Conservation (phyloP, 2,329 filamentous ascomycete species). For the Ciborinia camelliae region DNA sequence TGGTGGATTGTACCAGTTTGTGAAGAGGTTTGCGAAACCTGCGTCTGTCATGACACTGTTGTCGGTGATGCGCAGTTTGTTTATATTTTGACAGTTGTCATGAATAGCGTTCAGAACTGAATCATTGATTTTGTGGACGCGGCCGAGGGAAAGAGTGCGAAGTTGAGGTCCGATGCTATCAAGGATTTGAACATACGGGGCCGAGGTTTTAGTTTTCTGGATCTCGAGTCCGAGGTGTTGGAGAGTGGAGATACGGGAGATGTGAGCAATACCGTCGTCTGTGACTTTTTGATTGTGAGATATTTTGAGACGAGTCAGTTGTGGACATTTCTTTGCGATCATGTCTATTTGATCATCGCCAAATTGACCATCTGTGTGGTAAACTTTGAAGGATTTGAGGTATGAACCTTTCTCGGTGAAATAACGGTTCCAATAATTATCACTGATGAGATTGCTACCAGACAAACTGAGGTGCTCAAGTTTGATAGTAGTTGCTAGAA, state of each 20-base stretch:
- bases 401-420: slow-evolving; percentile 62
- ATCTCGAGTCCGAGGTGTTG: slow-evolving; percentile 74
- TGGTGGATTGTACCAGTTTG: slow-evolving; percentile 68
- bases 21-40: slow-evolving; percentile 71
- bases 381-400: slow-evolving; percentile 70
- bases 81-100: slow-evolving; percentile 61
- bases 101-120: slow-evolving; percentile 68
- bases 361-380: slow-evolving; percentile 80
- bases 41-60: slow-evolving; percentile 73
- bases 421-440: slow-evolving; percentile 69
- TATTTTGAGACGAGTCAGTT: slow-evolving; percentile 73
- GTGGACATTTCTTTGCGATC: slow-evolving; percentile 63
- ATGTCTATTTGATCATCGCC: slow-evolving; percentile 63
- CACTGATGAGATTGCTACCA: slow-evolving; percentile 77
- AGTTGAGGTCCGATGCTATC: slow-evolving; percentile 60
- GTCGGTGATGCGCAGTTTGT: slow-evolving; percentile 77
- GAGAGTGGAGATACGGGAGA: slow-evolving; percentile 61
- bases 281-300: slow-evolving; percentile 74
- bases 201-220: slow-evolving; percentile 51
- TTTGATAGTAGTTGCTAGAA: slow-evolving; percentile 65
- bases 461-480: slow-evolving; percentile 76
- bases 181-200: slow-evolving; percentile 60
- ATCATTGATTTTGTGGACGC: slow-evolving; percentile 65
- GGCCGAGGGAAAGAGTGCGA: slow-evolving; percentile 73
- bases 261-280: slow-evolving; percentile 59